These are phyloP conservation scores for Porphyrellus cyaneotinctus DNA, from an alignment of 768 basidiomycete species.

Conservation along the genomic window DNA sequence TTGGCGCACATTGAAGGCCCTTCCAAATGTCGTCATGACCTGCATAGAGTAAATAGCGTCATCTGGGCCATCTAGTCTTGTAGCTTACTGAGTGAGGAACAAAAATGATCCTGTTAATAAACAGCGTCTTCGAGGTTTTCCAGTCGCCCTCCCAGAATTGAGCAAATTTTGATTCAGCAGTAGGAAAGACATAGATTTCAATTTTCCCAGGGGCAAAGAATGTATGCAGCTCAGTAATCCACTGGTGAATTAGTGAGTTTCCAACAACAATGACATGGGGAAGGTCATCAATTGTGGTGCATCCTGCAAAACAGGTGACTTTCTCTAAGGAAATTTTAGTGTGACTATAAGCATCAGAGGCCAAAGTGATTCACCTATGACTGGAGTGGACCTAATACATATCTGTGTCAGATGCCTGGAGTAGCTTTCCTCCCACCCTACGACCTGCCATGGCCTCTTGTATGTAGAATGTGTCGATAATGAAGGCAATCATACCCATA, in stretches of 20 bases:
- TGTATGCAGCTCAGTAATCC: not conserved
- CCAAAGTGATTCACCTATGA: not conserved
- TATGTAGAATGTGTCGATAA: constrained; percentile 3
- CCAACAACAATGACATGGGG: constrained; percentile 3
- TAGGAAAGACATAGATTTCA: constrained; percentile 8
- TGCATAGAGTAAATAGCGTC: not conserved
- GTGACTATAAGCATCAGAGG: not conserved
- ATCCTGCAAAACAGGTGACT: not conserved
- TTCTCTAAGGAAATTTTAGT: not conserved
- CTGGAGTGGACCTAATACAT: not conserved
- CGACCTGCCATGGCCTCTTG: not conserved
- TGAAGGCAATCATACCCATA: constrained; percentile 2
- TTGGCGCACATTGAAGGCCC: constrained; percentile 1
- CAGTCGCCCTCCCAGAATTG: constrained; percentile 8
- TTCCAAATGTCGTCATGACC: constrained; percentile 9
- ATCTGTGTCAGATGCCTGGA: not conserved
- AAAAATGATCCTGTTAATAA: constrained; percentile 1
- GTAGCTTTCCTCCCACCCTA: not conserved
- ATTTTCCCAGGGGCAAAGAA: constrained; percentile 4
- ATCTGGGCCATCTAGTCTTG: not conserved
- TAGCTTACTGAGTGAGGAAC: constrained; percentile 5
- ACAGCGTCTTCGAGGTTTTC: constrained; percentile 1
- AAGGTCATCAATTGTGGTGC: not conserved
- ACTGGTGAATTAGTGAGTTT: constrained; percentile 3
- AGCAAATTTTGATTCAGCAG: not conserved